These are phyloP conservation scores for Coemansia sp. DNA, from an alignment of 192 early-diverging fungal species.

Conservation along the genomic window DNA sequence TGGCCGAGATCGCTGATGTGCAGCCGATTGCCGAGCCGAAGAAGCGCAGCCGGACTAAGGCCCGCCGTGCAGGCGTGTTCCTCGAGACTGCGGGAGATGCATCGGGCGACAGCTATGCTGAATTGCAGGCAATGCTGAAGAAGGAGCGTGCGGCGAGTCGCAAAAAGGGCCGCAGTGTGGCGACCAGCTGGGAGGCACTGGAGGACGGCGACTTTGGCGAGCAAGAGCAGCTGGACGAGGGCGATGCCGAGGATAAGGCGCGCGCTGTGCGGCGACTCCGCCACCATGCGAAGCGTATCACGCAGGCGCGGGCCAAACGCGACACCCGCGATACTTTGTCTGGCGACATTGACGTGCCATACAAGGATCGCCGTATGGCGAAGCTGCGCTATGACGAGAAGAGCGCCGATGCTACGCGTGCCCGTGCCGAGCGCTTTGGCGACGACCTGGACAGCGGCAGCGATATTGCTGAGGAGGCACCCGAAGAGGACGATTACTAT, in stretches of 20 bases:
- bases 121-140: conserved; percentile 38
- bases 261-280: conserved; percentile 53
- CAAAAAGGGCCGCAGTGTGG: conserved; percentile 6
- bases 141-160: conserved; percentile 16
- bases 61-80: conserved; percentile 1
- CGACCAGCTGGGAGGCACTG: conserved; percentile 41
- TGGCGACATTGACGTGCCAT: conserved; percentile 85
- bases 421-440: conserved; percentile 21
- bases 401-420: conserved; percentile 15
- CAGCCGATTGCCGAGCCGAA: conserved; percentile 11
- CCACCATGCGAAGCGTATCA: conserved; percentile 44
- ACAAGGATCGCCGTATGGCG: conserved; percentile 57
- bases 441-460: conserved; percentile 61
- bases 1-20: conserved; percentile 15
- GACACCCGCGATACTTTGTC: conserved; percentile 50
- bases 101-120: conserved; percentile 47
- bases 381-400: conserved; percentile 33
- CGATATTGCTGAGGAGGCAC: conserved; percentile 39
- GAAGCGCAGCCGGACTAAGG: conserved; percentile 11
- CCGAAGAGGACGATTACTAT: conserved; percentile 58
- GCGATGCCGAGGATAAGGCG: conserved; percentile 80
- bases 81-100: conserved; percentile 3
- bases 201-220: conserved; percentile 74
- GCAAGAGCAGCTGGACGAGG: conserved; percentile 66
- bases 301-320: conserved; percentile 39